These are phyloP conservation scores for Dactylorhiza incarnata DNA, from an alignment of 106 monocot genomes.

Conservation along the genomic window DNA sequence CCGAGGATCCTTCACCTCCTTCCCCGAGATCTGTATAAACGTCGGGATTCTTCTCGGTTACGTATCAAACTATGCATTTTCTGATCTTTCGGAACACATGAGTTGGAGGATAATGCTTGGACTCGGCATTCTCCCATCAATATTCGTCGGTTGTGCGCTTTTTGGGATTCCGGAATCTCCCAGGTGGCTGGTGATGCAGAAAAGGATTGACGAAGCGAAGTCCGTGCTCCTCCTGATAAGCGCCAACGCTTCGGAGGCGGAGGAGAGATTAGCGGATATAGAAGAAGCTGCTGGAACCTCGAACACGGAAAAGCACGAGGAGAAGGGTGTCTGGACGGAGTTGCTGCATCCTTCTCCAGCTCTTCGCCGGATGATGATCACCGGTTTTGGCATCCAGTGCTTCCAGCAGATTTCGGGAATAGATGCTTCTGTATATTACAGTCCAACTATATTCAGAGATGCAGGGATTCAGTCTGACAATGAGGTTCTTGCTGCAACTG, in stretches of 20 bases:
- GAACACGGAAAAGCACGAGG: conserved; percentile 18
- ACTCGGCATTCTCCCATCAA: conserved; percentile 84
- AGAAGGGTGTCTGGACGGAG: conserved; percentile 62
- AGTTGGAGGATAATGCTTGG: conserved; percentile 96
- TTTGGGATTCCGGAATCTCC: conserved; percentile 90
- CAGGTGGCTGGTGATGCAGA: conserved; percentile 87
- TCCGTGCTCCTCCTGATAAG: conserved; percentile 48
- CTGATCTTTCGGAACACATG: conserved; percentile 67
- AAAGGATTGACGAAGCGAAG: conserved; percentile 63
- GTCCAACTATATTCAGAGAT: conserved; percentile 77
- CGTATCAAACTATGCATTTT: conserved; percentile 83
- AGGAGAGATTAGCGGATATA: conserved; percentile 69
- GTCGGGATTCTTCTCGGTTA: conserved; percentile 91
- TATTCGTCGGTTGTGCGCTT: conserved; percentile 76
- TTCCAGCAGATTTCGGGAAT: conserved; percentile 95
- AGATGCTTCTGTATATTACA: conserved; percentile 93
- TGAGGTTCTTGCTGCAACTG: conserved; percentile 70
- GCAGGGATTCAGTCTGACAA: conserved; percentile 71
- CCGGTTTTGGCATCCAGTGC: conserved; percentile 84
- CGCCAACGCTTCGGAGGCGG: conserved; percentile 50
- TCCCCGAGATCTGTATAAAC: conserved; percentile 97
- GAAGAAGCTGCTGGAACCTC: conserved; percentile 37
- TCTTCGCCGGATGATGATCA: conserved; percentile 69
- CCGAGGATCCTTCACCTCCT: conserved; percentile 80
- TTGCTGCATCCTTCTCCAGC: conserved; percentile 61